Evolutionary conservation across 164 flowering plant species (phyloP), one percentile per base, ranked within the genome.

Genomic region (Hamamelis virginiana): DNA sequence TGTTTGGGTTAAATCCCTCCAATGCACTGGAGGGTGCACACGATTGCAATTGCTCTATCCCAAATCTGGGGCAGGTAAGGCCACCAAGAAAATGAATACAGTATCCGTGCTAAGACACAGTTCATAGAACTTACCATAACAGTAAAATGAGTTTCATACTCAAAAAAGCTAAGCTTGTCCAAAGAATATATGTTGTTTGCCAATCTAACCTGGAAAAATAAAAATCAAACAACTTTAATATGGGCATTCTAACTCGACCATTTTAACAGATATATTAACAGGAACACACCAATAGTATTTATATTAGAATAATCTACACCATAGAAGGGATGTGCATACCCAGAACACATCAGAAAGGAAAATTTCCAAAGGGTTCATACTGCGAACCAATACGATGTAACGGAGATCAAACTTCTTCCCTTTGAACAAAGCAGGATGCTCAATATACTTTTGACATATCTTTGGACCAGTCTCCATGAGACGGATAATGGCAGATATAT

Each of bases 401-500:
- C 99, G 97, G 28, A 96, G 85, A 81, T 96, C 99, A 79, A 96
- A 96, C 69, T 96, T 96, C 78, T 72, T 93, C 72, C 94, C 95
- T 51, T 73, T 76, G 60, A 91, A 91, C 75, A 96, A 80, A 63
- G 94, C 91, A 67, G 99, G 99, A 70, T 75, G 88, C 78, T 96
- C 99, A 75, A 96, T 93, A 76, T 96, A 96, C 82, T 93, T 96
- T 78, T 96, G 99, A 68, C 99, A 96, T 70, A 96, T 91, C 72
- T 96, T 96, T 52, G 99, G 99, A 62, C 99, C 99, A 61, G 99
- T 96, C 74, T 96, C 99, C 97, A 96, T 96, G 38, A 91, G 90
- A 67, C 99, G 90, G 71, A 96, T 91, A 59, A 96, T 89, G 48
- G 96, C 96, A 74, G 97, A 81, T 72, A 90, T 77, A 77, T 90